phyloP scores from a whole-genome alignment of 2,329 filamentous ascomycete genomes.

The Pseudocercospora fuligena region DNA sequence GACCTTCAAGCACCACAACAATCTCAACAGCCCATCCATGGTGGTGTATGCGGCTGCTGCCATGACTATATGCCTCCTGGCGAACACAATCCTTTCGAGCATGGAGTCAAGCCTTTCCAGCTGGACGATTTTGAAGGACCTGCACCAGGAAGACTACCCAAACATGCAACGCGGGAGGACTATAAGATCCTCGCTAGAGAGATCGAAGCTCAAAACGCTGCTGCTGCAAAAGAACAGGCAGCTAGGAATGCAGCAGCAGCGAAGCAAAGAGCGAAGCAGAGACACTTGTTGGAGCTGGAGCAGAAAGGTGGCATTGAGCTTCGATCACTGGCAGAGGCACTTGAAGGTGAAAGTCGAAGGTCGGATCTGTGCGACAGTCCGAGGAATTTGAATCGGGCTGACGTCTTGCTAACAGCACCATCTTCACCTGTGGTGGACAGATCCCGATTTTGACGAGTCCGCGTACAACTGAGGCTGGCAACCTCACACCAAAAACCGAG shows the following conservation, averaged over 20 bases:
- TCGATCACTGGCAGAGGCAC: slow-evolving; percentile 1
- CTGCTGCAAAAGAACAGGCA: neutral
- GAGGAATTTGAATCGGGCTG: neutral
- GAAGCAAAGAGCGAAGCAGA: neutral
- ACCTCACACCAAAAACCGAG: slow-evolving; percentile 14
- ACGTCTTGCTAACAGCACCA: slow-evolving; percentile 3
- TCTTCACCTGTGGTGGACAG: slow-evolving; percentile 19
- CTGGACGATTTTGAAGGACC: neutral
- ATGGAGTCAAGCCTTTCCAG: neutral
- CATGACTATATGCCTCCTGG: slow-evolving; percentile 9
- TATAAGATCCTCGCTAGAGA: neutral
- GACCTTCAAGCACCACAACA: neutral
- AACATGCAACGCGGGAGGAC: neutral
- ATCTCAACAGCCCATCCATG: neutral
- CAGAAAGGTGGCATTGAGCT: neutral
- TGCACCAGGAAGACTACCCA: neutral
- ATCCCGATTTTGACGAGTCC: slow-evolving; percentile 12
- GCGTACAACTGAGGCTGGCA: neutral
- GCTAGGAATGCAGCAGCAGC: neutral
- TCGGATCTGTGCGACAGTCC: neutral
- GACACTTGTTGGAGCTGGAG: neutral
- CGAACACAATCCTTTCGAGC: slow-evolving; percentile 13
- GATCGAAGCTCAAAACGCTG: neutral
- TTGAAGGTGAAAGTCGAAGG: slow-evolving; percentile 13
- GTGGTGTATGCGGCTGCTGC: slow-evolving; percentile 6